Base-by-base conservation (phyloP, 2,329 filamentous ascomycete species). In the Apiospora arundinis region DNA sequence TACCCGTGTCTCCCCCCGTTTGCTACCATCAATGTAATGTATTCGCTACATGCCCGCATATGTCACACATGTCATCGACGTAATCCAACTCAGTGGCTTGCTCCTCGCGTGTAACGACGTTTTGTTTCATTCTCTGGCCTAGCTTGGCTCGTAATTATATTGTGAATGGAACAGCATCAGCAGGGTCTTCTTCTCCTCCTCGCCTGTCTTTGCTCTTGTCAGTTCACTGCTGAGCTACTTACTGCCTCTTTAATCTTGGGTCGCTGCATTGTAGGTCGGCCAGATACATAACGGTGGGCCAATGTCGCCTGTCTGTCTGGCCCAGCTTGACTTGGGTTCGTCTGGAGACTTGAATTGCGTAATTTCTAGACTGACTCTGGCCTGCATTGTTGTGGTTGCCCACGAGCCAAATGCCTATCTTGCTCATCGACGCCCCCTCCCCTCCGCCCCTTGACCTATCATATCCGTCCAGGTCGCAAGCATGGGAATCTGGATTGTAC, bases 1-100 rank as follows among this genome's bases (percentile, higher is more conserved):
- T 16, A 42, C 28, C 67, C 67, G 67, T 69, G 45, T 69, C 45
- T 52, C 9, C 67, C 45, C n/a, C 46, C 37, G 67, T 69, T 69
- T 69, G 67, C 67, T 69, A 63, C 46, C 18, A 25, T 56, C 21
- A 12, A 25, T 40, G 45, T 23, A 56, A 25, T 40, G 45, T 23
- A 56, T 16, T 49, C 4, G 28, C 46, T 69, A 21, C 65, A 28
- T 69, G 45, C 3, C 48, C 21, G 67, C 67, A 44, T 49, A 69
- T 6, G 67, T 56, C 11, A 37, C 48, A 69, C 67, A 69, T 52
- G 67, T 40, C 25, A 69, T 49, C 46, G 67, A 69, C 46, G 67
- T 44, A 42, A 67, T 67, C 40, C 40, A 25, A 32, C n/a, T 32
- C 42, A 46, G 65, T 67, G 65, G 65, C 65, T 45, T 45, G 40